These are phyloP conservation scores for Pichia inconspicua DNA, from an alignment of 1,139 yeast genomes.

Conservation along the genomic window DNA sequence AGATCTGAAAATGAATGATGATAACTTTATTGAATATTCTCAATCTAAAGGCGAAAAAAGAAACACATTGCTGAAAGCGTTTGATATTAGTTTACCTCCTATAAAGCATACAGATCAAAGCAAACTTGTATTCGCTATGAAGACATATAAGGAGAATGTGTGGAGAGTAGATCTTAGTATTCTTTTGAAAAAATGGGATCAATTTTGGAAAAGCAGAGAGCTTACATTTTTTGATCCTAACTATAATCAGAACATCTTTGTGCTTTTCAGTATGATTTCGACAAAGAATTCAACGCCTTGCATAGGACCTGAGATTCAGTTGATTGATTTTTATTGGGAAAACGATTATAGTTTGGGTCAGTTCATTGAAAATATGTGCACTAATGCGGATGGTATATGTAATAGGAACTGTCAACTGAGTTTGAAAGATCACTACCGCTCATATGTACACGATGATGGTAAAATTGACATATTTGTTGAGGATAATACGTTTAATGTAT, in stretches of 20 bases:
- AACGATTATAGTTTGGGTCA: constrained; percentile 87
- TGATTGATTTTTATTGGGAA: constrained; percentile 84
- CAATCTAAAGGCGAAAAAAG: constrained; percentile 4
- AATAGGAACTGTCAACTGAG: constrained; percentile 74
- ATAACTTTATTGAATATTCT: constrained; percentile 16
- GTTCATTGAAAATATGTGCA: constrained; percentile 72
- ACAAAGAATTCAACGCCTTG: constrained; percentile 87
- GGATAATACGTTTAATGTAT: constrained; percentile 44
- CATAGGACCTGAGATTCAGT: constrained; percentile 75
- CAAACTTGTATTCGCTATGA: constrained; percentile 34
- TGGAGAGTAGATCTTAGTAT: constrained; percentile 25
- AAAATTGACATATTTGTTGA: constrained; percentile 74
- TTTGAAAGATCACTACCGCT: constrained; percentile 68
- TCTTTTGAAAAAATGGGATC: constrained; percentile 54
- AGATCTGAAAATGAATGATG: constrained; percentile 26
- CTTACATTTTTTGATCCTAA: constrained; percentile 51
- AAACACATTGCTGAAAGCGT: too few relatives aligned
- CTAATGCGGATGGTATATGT: constrained; percentile 61
- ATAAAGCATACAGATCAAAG: constrained; percentile 22
- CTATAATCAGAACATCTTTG: constrained; percentile 71
- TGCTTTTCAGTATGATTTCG: constrained; percentile 76
- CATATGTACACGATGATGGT: constrained; percentile 85
- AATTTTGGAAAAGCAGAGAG: constrained; percentile 37
- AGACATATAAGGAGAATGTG: constrained; percentile 29
- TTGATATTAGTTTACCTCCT: not conserved